Percentiles rank a stretch among this genome's conserved stretches.
These are phyloP conservation scores for Spathaspora sp. DNA, from an alignment of 805 yeast species.

Conservation along the genomic window DNA sequence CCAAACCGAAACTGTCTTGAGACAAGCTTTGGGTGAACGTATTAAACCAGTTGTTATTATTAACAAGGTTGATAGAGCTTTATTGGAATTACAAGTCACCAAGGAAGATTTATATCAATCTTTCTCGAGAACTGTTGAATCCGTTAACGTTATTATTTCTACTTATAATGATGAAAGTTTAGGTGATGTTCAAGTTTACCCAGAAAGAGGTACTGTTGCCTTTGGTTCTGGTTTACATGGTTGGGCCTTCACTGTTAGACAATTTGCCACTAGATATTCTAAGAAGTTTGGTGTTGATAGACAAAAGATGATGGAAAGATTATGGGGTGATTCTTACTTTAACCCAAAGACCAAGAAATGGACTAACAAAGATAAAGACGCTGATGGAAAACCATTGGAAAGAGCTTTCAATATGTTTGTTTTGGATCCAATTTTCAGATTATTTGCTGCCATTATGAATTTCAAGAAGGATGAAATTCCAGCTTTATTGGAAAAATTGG, in stretches of 20 bases:
- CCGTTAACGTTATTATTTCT: constrained; percentile 96
- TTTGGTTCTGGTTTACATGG: constrained; percentile 99
- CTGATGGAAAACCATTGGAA: constrained; percentile 92
- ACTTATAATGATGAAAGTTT: constrained; percentile 86
- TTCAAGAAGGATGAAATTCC: constrained; percentile 97
- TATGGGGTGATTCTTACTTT: constrained; percentile 99
- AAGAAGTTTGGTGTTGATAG: constrained; percentile 99
- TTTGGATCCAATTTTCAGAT: constrained; percentile 97
- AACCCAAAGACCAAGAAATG: constrained; percentile 99
- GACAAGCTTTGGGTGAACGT: constrained; percentile 99
- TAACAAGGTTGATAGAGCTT: constrained; percentile 99
- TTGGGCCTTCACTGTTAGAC: constrained; percentile 99
- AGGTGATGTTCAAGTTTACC: constrained; percentile 98
- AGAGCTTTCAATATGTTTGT: constrained; percentile 99
- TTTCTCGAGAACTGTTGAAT: constrained; percentile 97
- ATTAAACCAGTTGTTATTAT: constrained; percentile 97
- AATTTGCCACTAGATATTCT: constrained; percentile 96
- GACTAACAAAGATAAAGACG: constrained; percentile 94
- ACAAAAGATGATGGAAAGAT: constrained; percentile 96
- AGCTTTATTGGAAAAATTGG: constrained; percentile 87
- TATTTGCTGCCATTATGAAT: constrained; percentile 97
- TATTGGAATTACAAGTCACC: constrained; percentile 96
- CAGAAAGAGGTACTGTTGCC: constrained; percentile 98
- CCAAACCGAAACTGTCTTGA: constrained; percentile 98
- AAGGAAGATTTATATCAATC: constrained; percentile 99